Base-by-base conservation (phyloP, 768 basidiomycete species). In the Suillus cothurnatus region DNA sequence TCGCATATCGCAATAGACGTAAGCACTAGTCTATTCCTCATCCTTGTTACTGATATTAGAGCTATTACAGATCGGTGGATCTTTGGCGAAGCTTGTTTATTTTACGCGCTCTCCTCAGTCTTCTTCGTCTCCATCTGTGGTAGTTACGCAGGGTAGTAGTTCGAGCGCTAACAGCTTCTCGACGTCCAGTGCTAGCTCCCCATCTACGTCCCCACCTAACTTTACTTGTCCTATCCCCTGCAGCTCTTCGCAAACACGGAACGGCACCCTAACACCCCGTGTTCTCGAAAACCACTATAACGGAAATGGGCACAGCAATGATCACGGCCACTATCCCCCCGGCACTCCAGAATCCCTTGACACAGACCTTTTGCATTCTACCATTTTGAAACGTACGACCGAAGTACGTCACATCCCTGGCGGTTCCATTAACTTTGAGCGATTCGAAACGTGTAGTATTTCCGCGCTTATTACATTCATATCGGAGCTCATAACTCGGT, bases 1-100 rank as follows among this genome's bases (percentile, higher is more conserved):
- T 97, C 95, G 23, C 95, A 99, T 75, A 95, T 99, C 63, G 97
- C 97, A 4, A 90, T 99, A 63, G 97, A 99, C 75, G 96, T 97
- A 75, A 81, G 95, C 86, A 53, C 57, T 17, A 26, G 17, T 49
- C 6, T 17, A 41, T 61, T 49, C 23, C 21, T 66, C 53, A 62
- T 59, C 52, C 60, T 57, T 19, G 34, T 43, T 11, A 6, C 17
- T 66, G 34, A 69, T 39, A 17, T 64, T 47, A 39, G 31, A 49
- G 41, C 36, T 61, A 55, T 72, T 62, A 66, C 71, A 98, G 96
- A 91, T 99, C 74, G 97, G 97, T 32, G 97, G 97, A 50, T 97
- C 96, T 15, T 81, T 99, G 17, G 97, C 96, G 66, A 99, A 99
- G 78, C 93, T 99, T 61, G 94, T 97, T 70, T 99, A 98, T 80